Conservation (phyloP, 495 filamentous ascomycete species). For the Chlorociboria aeruginascens region DNA sequence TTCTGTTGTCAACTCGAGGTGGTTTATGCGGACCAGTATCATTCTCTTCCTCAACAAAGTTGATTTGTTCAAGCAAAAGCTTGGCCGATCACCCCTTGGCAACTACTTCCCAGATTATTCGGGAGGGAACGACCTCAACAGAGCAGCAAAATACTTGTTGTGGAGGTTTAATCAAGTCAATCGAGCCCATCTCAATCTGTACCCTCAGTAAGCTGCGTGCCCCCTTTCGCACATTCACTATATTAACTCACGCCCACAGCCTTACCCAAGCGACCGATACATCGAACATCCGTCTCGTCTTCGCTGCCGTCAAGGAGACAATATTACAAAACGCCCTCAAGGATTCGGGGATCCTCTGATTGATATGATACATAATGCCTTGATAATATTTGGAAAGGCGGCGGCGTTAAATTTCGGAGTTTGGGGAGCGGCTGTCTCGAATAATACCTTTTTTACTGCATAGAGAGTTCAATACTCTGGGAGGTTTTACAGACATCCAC, state of each 20-base stretch:
- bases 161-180: constrained; percentile 99
- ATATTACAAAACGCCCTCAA: constrained; percentile 96
- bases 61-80: constrained; percentile 91
- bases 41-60: constrained; percentile 98
- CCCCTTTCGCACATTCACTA: neutral
- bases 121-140: constrained; percentile 92
- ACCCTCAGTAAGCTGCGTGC: constrained; percentile 71
- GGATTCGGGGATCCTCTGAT: constrained; percentile 90
- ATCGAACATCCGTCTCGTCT: constrained; percentile 93
- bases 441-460: constrained; percentile 10
- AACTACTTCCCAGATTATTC: constrained; percentile 98
- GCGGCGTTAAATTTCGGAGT: constrained; percentile 15
- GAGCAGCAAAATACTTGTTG: constrained; percentile 92
- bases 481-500: too few relatives aligned
- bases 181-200: constrained; percentile 87
- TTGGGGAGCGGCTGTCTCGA: constrained; percentile 18
- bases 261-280: constrained; percentile 98
- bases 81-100: constrained; percentile 73
- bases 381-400: constrained; percentile 8
- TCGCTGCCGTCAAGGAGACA: constrained; percentile 96
- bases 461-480: neutral
- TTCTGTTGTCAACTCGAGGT: constrained; percentile 95
- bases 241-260: constrained; percentile 33
- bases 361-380: constrained; percentile 12
- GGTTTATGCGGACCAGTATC: constrained; percentile 98